A percentile compares a stretch with the other conserved stretches of the same genome.
These are phyloP conservation scores for Aleurites moluccanus DNA, from an alignment of 441 rosid species.

Conservation along the genomic window DNA sequence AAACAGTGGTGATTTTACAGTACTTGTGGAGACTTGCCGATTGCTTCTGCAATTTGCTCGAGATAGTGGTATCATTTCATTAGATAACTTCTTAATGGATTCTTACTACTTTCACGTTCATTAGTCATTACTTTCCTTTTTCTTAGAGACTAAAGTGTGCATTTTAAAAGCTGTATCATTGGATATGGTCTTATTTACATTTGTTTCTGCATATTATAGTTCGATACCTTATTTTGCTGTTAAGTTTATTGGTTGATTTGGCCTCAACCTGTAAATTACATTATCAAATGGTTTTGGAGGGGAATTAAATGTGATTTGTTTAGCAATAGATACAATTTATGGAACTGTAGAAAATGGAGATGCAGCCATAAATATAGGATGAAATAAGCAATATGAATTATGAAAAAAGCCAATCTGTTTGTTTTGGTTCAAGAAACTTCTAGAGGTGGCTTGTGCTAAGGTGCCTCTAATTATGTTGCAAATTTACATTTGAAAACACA, in stretches of 20 bases:
- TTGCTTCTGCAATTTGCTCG: constrained; percentile 52
- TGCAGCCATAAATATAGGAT: not conserved
- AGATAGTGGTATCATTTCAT: constrained; percentile 51
- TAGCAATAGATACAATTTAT: not conserved
- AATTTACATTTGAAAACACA: not conserved
- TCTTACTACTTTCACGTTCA: not conserved
- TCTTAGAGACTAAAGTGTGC: not conserved
- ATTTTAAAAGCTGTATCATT: not conserved
- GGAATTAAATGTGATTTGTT: not conserved
- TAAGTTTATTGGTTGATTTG: not conserved
- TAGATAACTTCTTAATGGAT: not conserved
- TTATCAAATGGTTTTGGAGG: not conserved
- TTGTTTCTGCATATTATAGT: not conserved
- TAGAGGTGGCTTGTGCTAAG: not conserved
- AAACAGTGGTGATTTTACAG: constrained; percentile 51
- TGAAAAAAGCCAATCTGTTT: not conserved
- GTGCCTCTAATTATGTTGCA: not conserved
- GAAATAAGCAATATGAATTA: not conserved
- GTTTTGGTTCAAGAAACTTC: not conserved
- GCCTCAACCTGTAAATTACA: not conserved
- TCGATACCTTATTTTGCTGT: not conserved
- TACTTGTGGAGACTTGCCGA: constrained; percentile 72
- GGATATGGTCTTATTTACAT: not conserved
- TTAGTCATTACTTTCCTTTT: not conserved
- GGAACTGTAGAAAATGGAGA: not conserved